These are phyloP conservation scores for Cyclospora cayetanensis DNA, from an alignment of 169 alveolate genomes.

Conservation along the genomic window DNA sequence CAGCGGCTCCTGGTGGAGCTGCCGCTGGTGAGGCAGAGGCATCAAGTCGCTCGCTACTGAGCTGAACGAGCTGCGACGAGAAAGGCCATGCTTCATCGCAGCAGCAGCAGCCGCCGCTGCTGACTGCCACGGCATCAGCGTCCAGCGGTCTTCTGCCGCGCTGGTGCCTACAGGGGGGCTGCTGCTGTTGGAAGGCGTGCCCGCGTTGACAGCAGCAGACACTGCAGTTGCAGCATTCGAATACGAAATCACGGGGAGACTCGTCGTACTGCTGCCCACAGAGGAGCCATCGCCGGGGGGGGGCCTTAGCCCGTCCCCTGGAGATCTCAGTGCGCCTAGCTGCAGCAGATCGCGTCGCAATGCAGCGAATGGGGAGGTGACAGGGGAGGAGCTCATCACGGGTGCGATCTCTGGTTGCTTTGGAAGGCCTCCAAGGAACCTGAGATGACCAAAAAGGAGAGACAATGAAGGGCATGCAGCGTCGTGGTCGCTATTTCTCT, in stretches of 20 bases:
- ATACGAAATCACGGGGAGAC: neutral
- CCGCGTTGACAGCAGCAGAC: neutral
- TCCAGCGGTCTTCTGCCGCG: neutral
- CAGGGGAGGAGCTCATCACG: neutral
- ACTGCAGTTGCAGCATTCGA: neutral
- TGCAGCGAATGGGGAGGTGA: constrained; percentile 18
- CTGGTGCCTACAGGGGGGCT: neutral
- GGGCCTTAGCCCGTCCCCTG: neutral
- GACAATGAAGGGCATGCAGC: too few relatives aligned
- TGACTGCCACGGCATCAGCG: constrained; percentile 42
- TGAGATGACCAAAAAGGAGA: too few relatives aligned
- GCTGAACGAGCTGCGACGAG: constrained; percentile 39
- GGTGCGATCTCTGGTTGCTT: too few relatives aligned
- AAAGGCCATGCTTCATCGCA: constrained; percentile 3
- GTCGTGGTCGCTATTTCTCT: too few relatives aligned
- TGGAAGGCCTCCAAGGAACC: neutral
- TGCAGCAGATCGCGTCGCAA: neutral
- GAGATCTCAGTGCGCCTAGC: constrained; percentile 6
- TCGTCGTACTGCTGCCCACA: constrained; percentile 13
- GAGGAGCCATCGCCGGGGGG: neutral
- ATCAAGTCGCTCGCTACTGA: constrained; percentile 15
- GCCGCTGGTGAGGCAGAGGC: constrained; percentile 3
- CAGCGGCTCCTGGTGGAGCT: neutral
- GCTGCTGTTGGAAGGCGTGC: neutral
- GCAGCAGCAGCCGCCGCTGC: constrained; percentile 38